Evolutionary conservation across 257 asterid genomes (phyloP).

Genomic region (Misopates orontium): DNA sequence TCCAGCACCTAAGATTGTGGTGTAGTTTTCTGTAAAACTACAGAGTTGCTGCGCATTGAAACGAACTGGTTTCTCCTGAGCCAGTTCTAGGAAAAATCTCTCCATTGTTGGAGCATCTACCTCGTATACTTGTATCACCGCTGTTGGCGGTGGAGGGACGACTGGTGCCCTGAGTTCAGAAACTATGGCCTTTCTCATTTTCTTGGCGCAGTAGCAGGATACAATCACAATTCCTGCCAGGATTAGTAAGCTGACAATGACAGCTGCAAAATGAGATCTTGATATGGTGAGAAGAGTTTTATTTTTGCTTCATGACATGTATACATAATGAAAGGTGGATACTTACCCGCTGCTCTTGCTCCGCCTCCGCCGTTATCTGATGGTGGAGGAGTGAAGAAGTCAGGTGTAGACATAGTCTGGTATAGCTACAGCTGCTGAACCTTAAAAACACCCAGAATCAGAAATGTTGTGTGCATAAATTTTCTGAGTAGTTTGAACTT

Average conservation of each 20-base stretch:
- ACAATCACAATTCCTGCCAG: slow-evolving; percentile 2
- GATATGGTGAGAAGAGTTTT: background rate
- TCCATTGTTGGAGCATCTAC: slow-evolving; percentile 44
- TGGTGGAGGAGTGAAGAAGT: slow-evolving; percentile 7
- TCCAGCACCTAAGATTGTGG: slow-evolving; percentile 34
- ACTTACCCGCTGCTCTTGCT: slow-evolving; percentile 18
- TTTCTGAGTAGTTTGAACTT: too few species aligned
- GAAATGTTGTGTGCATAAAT: too few species aligned
- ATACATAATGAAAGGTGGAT: background rate
- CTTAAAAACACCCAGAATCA: background rate
- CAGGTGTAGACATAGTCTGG: slow-evolving; percentile 7
- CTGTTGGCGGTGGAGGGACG: slow-evolving; percentile 19
- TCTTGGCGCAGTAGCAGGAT: slow-evolving; percentile 25
- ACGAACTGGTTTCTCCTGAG: slow-evolving; percentile 37
- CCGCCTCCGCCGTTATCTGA: background rate
- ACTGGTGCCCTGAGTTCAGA: slow-evolving; percentile 31
- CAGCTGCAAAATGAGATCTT: slow-evolving; percentile 15
- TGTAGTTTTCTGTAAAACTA: slow-evolving; percentile 35
- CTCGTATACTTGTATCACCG: slow-evolving; percentile 26
- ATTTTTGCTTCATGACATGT: too few species aligned
- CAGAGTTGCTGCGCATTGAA: slow-evolving; percentile 38
- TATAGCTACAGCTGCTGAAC: background rate
- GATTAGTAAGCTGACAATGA: slow-evolving; percentile 6
- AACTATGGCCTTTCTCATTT: slow-evolving; percentile 24
- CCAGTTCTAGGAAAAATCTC: slow-evolving; percentile 36